These are phyloP conservation scores for Pachysandra terminalis DNA, from an alignment of 164 flowering plant species.

Conservation along the genomic window DNA sequence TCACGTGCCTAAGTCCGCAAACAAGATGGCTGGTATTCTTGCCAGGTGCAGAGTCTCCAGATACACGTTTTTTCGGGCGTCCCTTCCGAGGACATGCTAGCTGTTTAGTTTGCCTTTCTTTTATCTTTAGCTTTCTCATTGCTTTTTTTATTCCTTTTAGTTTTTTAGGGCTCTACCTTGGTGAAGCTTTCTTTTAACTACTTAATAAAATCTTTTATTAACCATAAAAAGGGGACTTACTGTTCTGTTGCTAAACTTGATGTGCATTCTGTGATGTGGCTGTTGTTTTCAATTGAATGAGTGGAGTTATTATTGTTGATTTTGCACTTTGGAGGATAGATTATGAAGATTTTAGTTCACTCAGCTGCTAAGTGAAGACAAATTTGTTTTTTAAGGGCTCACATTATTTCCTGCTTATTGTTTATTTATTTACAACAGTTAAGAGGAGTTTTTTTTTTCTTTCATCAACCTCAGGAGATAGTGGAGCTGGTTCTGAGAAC, in stretches of 20 bases:
- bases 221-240: not conserved
- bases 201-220: not conserved
- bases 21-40: too few species aligned
- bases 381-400: not conserved
- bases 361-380: not conserved
- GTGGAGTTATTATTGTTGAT: not conserved
- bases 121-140: too few species aligned
- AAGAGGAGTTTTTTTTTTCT: not conserved
- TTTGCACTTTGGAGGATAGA: not conserved
- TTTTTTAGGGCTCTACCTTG: too few species aligned
- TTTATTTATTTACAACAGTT: not conserved
- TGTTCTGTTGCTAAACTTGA: not conserved
- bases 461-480: slow-evolving; percentile 10
- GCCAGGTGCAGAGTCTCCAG: too few species aligned
- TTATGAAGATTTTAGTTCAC: not conserved
- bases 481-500: not conserved
- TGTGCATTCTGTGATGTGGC: not conserved
- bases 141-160: too few species aligned
- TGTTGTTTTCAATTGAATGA: not conserved
- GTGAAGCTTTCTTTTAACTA: not conserved
- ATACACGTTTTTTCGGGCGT: too few species aligned
- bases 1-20: too few species aligned
- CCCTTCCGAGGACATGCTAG: too few species aligned
- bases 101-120: too few species aligned
- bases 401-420: not conserved